Percentiles rank a stretch among this genome's conserved stretches.
phyloP scores from a whole-genome alignment of 331 rosid genomes.

The Quercus lobata region DNA sequence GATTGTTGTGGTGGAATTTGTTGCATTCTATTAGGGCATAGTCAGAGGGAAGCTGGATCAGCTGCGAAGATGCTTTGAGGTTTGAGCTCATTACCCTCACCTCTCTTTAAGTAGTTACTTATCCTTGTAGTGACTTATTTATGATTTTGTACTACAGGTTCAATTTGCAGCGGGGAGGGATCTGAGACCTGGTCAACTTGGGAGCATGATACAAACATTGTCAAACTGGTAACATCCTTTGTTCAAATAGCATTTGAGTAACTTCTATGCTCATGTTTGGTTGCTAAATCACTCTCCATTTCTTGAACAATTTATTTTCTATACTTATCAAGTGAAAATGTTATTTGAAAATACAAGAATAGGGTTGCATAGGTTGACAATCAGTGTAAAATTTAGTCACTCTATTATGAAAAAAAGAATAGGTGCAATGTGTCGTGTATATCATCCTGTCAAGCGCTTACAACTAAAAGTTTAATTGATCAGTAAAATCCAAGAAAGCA shows the following conservation, averaged over 20 bases:
- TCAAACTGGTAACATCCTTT: constrained; percentile 67
- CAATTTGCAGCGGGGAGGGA: constrained; percentile 98
- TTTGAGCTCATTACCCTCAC: constrained; percentile 17
- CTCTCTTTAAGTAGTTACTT: constrained; percentile 2
- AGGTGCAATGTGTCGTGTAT: too few relatives aligned
- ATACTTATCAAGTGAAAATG: too few relatives aligned
- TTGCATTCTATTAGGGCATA: constrained; percentile 57
- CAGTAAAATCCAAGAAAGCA: too few relatives aligned
- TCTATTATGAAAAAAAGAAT: too few relatives aligned
- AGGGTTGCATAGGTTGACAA: too few relatives aligned
- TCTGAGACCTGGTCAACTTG: constrained; percentile 89
- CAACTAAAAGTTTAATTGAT: too few relatives aligned
- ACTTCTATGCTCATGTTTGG: neutral
- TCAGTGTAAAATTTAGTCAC: too few relatives aligned
- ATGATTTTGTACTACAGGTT: constrained; percentile 50
- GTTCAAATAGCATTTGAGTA: constrained; percentile 6
- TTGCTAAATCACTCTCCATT: neutral
- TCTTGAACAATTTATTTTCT: neutral
- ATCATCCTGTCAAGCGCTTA: too few relatives aligned
- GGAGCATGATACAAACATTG: constrained; percentile 83
- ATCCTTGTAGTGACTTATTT: neutral
- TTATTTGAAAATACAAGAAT: too few relatives aligned
- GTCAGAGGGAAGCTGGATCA: constrained; percentile 96
- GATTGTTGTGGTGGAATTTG: constrained; percentile 11
- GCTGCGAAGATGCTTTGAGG: constrained; percentile 90